A percentile compares a stretch with the other conserved stretches of the same genome.
Conservation (phyloP, 805 yeast genomes). For the Candida sonorensis region DNA sequence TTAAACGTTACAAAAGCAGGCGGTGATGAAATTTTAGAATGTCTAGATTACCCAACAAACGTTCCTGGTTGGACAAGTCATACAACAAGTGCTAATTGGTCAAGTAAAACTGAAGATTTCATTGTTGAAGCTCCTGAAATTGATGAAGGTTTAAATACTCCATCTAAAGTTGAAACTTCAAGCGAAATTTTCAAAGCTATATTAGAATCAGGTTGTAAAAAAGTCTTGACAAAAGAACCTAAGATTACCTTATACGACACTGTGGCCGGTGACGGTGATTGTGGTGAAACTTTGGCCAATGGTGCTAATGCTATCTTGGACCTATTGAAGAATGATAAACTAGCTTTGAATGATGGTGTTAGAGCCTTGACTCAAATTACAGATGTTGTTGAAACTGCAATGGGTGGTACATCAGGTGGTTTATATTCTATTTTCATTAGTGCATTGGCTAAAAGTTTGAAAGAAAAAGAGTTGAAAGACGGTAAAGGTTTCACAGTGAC, state of each 20-base stretch:
- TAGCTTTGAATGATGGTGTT: slow-evolving; percentile 43
- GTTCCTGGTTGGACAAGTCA: slow-evolving; percentile 79
- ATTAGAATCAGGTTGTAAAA: slow-evolving; percentile 43
- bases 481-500: slow-evolving; percentile 27
- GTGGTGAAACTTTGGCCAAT: slow-evolving; percentile 83
- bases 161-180: slow-evolving; percentile 24
- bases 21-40: slow-evolving; percentile 38
- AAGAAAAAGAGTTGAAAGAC: slow-evolving; percentile 32
- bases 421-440: slow-evolving; percentile 79
- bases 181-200: slow-evolving; percentile 25
- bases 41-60: slow-evolving; percentile 64
- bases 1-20: slow-evolving; percentile 58
- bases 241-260: slow-evolving; percentile 80
- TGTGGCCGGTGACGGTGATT: slow-evolving; percentile 93
- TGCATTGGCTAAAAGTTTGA: slow-evolving; percentile 54
- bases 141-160: slow-evolving; percentile 25
- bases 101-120: slow-evolving; percentile 10
- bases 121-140: slow-evolving; percentile 25
- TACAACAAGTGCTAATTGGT: slow-evolving; percentile 21
- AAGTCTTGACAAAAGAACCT: slow-evolving; percentile 63
- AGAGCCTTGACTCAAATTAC: slow-evolving; percentile 65
- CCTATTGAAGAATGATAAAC: slow-evolving; percentile 35
- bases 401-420: slow-evolving; percentile 99
- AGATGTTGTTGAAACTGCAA: slow-evolving; percentile 73
- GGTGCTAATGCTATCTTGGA: slow-evolving; percentile 72